Evolutionary conservation across 208 protist species (phyloP).

Genomic region (Trypanosomatidae sp.): DNA sequence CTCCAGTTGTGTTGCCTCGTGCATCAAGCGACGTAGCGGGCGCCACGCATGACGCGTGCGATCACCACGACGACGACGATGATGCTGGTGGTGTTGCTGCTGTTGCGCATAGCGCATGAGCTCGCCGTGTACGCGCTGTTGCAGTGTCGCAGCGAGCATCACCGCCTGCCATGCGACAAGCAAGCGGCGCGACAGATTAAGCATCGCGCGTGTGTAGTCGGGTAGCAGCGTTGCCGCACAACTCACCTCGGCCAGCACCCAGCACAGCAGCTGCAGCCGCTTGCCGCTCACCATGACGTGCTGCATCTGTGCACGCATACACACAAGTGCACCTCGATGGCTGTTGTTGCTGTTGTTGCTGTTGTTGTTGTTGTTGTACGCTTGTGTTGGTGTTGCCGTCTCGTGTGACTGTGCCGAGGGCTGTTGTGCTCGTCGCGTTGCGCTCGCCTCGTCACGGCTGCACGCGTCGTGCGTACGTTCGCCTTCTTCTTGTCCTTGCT

Average conservation of each 20-base stretch:
- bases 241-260: conserved; percentile 54
- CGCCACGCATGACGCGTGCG: too few species aligned
- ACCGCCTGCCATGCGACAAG: conserved; percentile 48
- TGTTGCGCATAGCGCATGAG: not conserved
- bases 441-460: too few species aligned
- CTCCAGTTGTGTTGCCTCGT: conserved; percentile 14
- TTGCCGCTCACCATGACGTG: conserved; percentile 10
- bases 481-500: too few species aligned
- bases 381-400: not conserved
- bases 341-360: not conserved
- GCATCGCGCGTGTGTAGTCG: conserved; percentile 36
- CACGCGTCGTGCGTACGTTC: too few species aligned
- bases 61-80: not conserved
- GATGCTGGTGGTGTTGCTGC: not conserved
- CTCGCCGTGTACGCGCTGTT: conserved; percentile 8
- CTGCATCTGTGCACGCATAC: not conserved
- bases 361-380: not conserved
- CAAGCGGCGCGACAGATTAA: conserved; percentile 34
- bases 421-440: conserved; percentile 6
- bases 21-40: conserved; percentile 8
- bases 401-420: not conserved
- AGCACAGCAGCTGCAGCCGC: conserved; percentile 43
- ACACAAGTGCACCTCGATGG: not conserved
- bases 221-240: conserved; percentile 43
- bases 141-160: conserved; percentile 21